Base-by-base conservation (phyloP, 2,329 filamentous ascomycete species). In the Beauveria rudraprayagi region DNA sequence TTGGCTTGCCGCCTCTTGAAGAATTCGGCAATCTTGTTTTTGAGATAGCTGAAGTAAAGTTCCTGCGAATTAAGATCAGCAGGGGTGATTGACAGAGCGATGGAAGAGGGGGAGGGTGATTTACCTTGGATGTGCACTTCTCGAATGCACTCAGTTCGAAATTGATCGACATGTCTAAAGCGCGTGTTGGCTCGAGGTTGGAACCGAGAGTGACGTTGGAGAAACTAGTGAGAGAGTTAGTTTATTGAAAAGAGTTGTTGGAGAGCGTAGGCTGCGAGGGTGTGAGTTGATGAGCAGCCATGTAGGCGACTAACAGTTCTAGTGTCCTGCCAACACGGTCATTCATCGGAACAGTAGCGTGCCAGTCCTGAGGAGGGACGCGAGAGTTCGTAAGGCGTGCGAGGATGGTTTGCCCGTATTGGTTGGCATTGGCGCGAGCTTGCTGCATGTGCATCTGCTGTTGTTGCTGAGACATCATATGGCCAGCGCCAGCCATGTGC, bases 1-100 rank as follows among this genome's bases (percentile, higher is more conserved):
- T 82, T 80, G 5, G 73, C 74, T 64, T 83, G 77, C 44, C 83
- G 79, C 64, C 77, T 79, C 61, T 75, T 75, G 61, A 77, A 77
- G 50, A 83, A 75, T 5, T 85, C 81, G 54, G 76, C 67, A 0
- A 76, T 74, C 64, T 80, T 82, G 11, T 65, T 68, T 2, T 67
- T 67, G 69, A 85, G 77, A 37, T 74, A 71, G 56, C 76, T 72
- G 17, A 84, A 81, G 65, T 85, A 85, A 0, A 70, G 70, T 57
- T 74, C 72, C 82, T 85, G 57, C 51, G 11, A 9, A 30, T 37
- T 66, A 71, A 50, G 72, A 67, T 63, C 46, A 67, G 57, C 16
- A 16, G 9, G 22, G 4, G 6, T 22, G 24, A 52, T 37, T 19
- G 8, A 26, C 19, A n/a, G 34, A 19, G 16, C 5, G 28, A 19